Evolutionary conservation across 78 protist genomes (phyloP).

Genomic region (Goniomonas avonlea): DNA sequence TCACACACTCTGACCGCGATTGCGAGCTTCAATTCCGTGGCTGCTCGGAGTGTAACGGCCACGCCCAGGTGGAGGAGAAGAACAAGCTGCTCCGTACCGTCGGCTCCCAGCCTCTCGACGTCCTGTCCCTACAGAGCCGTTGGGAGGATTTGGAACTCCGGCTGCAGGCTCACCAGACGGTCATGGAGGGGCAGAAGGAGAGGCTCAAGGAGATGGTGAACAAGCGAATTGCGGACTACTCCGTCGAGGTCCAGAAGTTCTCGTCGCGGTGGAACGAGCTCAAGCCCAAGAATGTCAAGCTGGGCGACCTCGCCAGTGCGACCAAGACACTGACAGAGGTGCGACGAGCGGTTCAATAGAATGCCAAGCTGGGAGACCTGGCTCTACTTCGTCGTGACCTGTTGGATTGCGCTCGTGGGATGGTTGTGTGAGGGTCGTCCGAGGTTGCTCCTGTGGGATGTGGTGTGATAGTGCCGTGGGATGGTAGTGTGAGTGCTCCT

Average conservation of each 20-base stretch:
- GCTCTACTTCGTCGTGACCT: not conserved
- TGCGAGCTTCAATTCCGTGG: no score
- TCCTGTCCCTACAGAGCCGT: not conserved
- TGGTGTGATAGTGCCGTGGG: no score
- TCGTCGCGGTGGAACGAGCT: slow-evolving; percentile 32
- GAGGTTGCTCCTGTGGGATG: no score
- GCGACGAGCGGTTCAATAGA: not conserved
- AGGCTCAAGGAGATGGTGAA: not conserved
- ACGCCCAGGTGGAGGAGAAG: slow-evolving; percentile 19
- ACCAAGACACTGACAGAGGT: not conserved
- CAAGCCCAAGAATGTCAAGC: slow-evolving; percentile 38
- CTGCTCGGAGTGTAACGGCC: not conserved
- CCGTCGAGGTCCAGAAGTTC: not conserved
- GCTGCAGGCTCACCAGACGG: slow-evolving; percentile 26
- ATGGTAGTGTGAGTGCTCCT: no score
- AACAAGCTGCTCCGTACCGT: slow-evolving; percentile 25
- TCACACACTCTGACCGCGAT: no score
- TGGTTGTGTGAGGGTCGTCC: no score
- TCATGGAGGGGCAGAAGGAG: slow-evolving; percentile 36
- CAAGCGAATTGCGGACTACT: not conserved
- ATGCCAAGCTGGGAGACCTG: no score
- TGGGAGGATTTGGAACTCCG: slow-evolving; percentile 43
- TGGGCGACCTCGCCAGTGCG: slow-evolving; percentile 13
- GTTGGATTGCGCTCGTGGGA: no score
- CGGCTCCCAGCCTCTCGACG: slow-evolving; percentile 1